Conservation (phyloP, 192 early-diverging fungal genomes). For the Pilobolus umbonatus region DNA sequence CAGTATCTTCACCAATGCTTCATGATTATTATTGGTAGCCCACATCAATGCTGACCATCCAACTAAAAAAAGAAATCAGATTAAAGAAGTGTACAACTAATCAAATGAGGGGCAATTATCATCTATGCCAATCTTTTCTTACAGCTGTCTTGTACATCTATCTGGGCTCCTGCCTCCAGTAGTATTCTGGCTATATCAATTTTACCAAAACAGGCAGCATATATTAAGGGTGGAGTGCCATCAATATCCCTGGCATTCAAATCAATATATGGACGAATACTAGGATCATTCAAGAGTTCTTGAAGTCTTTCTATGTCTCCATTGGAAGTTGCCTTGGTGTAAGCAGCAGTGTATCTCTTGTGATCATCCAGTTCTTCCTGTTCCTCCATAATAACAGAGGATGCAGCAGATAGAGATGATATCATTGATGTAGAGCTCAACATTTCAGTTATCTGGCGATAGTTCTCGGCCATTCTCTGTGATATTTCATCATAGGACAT, state of each 20-base stretch:
- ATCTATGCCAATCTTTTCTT: no score
- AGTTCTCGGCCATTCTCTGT: constrained; percentile 28
- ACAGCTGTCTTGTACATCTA: constrained; percentile 64
- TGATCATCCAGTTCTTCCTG: background rate
- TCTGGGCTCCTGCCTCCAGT: constrained; percentile 65
- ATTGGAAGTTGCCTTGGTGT: constrained; percentile 64
- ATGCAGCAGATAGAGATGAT: background rate
- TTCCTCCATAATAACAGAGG: background rate
- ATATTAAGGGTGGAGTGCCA: constrained; percentile 83
- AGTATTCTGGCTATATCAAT: constrained; percentile 65
- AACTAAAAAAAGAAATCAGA: constrained; percentile 32
- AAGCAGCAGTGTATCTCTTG: constrained; percentile 50
- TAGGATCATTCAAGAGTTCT: constrained; percentile 15
- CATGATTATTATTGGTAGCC: constrained; percentile 82
- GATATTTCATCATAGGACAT: constrained; percentile 36
- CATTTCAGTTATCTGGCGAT: constrained; percentile 27
- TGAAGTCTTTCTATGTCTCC: constrained; percentile 45
- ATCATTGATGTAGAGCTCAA: constrained; percentile 3
- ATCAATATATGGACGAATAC: constrained; percentile 53
- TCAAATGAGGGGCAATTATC: constrained; percentile 1
- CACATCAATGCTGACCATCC: constrained; percentile 93
- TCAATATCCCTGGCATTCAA: constrained; percentile 81
- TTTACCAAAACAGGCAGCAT: constrained; percentile 86
- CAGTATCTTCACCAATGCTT: constrained; percentile 66
- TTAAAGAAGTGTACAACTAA: constrained; percentile 5